These are phyloP conservation scores for Symbiodinium pilosum DNA, from an alignment of 73 alveolate species.

Conservation along the genomic window DNA sequence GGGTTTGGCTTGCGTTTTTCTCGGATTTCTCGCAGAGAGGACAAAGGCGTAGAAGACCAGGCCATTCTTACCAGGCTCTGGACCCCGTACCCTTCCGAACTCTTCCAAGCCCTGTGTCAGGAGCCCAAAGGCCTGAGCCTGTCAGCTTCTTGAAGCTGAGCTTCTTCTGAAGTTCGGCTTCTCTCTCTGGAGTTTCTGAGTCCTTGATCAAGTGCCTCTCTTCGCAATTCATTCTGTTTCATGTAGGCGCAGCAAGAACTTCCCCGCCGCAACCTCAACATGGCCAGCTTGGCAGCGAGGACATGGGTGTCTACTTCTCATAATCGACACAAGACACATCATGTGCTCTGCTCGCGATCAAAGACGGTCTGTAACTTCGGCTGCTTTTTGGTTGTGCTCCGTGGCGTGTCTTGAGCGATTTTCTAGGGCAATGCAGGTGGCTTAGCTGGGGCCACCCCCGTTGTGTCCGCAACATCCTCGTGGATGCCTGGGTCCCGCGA, in stretches of 20 bases:
- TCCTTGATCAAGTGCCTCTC: neutral
- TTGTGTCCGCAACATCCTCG: neutral
- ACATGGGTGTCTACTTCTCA: neutral
- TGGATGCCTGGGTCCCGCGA: neutral
- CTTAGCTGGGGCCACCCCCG: no score
- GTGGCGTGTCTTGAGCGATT: neutral
- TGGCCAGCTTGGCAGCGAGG: neutral
- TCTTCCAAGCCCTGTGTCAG: neutral
- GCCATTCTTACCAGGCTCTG: neutral
- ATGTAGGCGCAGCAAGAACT: neutral
- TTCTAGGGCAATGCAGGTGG: neutral
- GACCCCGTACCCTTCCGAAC: neutral
- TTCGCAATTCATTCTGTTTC: neutral
- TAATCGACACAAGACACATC: neutral
- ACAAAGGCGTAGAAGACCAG: neutral
- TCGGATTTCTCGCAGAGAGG: neutral
- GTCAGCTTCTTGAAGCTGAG: neutral
- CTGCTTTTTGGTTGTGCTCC: neutral
- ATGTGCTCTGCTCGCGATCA: neutral
- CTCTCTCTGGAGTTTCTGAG: neutral
- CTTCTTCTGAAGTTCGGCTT: neutral
- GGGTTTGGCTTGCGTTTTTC: neutral
- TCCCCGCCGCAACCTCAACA: neutral
- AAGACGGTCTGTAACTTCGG: neutral
- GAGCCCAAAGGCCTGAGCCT: neutral